Percentiles rank a stretch among this genome's conserved stretches.
phyloP scores from a whole-genome alignment of 192 early-diverging fungal genomes.

The Phycomyces blakesleeanus region DNA sequence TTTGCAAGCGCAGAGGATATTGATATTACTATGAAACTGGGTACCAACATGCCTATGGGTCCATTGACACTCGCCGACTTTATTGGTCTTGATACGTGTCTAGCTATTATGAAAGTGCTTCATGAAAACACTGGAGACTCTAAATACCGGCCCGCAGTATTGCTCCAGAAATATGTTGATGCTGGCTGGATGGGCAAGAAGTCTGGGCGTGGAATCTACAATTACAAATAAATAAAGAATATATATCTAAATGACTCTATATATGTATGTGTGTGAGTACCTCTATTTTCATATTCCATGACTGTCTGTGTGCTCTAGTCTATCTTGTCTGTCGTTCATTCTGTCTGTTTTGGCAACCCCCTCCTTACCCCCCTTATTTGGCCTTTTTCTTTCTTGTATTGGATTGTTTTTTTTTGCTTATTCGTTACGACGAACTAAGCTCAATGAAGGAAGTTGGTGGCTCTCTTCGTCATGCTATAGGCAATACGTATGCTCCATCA shows the following conservation, averaged over 20 bases:
- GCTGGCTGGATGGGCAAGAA: constrained; percentile 97
- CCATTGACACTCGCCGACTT: constrained; percentile 95
- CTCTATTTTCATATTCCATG: no score
- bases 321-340: no score
- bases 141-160: constrained; percentile 91
- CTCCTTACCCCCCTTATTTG: no score
- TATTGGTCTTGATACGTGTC: constrained; percentile 96
- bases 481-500: no score
- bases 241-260: neutral
- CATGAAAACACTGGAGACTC: constrained; percentile 87
- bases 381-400: no score
- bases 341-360: no score
- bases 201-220: constrained; percentile 84
- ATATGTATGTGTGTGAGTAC: no score
- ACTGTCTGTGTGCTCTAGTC: no score
- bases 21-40: constrained; percentile 97
- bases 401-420: no score
- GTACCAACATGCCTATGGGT: constrained; percentile 97
- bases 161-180: constrained; percentile 93
- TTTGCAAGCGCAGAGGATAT: constrained; percentile 92
- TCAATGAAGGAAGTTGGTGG: no score
- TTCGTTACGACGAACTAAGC: no score
- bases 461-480: no score
- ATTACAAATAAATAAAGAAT: constrained; percentile 48
- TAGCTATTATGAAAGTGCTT: constrained; percentile 95